Evolutionary conservation across 1,139 yeast species (phyloP), one percentile per base, ranked within the genome.

Genomic region (Taphrina sp.): DNA sequence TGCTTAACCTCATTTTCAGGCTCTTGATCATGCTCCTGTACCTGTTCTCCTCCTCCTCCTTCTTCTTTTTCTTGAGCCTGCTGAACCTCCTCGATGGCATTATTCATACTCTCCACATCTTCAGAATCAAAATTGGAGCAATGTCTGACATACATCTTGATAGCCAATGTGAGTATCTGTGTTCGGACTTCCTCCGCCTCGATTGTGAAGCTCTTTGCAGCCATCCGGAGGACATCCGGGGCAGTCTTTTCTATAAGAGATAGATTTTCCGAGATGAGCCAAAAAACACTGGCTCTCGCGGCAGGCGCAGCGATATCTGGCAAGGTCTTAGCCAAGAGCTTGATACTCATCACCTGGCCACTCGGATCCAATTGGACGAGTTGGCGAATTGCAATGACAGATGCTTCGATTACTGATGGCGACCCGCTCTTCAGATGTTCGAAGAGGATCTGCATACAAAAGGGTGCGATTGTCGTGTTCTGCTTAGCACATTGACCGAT

Each of bases 211-310:
- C 67, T 69, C 39, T 75, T 75, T n/a, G 83, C 70, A 39, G 85
- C 69, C 5, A 71, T 69, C 54, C 96, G 75, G 57, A 89, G 72
- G 1, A 88, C 79, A 67, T 92, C 96, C 0, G 95, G 94, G 0
- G 88, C 88, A 45, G 85, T 75, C 22, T 70, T 69, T n/a, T 76
- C 74, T 12, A 67, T 62, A 8, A 72, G 63, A 1, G 69, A 68
- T 1, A 77, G 69, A 65, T 85, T 83, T 65, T 92, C 97, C 1
- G 97, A 96, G 43, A 92, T 79, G 10, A 90, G 76, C 97, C 97
- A 94, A 16, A 92, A 76, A 19, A 89, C 82, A 57, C 94, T 85
- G 1, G 95, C 89, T 61, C 82, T 80, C 0, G 97, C 95, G 16
- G 62, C 61, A 1, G 68, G 59, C 7, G 64, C 67, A 1, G 60